Conservation (phyloP, 202 grass and related monocot genomes). For the Musa balbisiana region DNA sequence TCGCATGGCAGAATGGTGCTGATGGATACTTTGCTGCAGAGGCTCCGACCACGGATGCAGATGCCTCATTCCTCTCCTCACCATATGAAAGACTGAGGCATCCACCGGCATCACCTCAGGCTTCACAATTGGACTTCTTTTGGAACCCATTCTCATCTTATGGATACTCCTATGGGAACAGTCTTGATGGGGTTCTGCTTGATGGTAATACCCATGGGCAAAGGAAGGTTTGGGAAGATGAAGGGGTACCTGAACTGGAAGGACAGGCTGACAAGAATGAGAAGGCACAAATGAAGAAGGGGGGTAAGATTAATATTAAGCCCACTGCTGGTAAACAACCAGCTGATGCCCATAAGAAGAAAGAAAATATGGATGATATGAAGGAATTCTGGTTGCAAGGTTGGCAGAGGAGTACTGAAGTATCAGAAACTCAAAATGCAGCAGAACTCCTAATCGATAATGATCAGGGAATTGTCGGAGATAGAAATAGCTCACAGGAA, state of each 20-base stretch:
- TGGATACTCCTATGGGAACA: conserved; percentile 4
- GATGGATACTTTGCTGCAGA: conserved; percentile 36
- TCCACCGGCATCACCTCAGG: conserved; percentile 12
- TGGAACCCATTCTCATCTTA: conserved; percentile 52
- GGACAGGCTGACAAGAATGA: conserved; percentile 14
- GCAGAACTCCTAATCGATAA: conserved; percentile 27
- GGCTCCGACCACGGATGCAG: conserved; percentile 1
- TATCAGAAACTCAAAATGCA: conserved; percentile 15
- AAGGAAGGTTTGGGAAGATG: conserved; percentile 19
- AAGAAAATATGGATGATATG: neutral
- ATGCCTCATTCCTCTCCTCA: conserved; percentile 21
- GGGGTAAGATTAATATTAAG: neutral
- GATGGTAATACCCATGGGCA: conserved; percentile 17
- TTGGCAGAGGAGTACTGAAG: neutral
- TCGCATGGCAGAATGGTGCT: conserved; percentile 3
- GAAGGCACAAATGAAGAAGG: too few species aligned
- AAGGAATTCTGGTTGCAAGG: conserved; percentile 4
- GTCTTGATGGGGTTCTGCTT: neutral
- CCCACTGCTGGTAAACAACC: neutral
- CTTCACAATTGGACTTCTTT: conserved; percentile 23
- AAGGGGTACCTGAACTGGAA: conserved; percentile 45
- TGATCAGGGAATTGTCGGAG: conserved; percentile 29
- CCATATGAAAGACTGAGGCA: neutral
- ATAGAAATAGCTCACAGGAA: conserved; percentile 32
- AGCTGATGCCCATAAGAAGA: neutral